Evolutionary conservation across 345 rosid genomes (phyloP).

Genomic region (Citrus glauca): DNA sequence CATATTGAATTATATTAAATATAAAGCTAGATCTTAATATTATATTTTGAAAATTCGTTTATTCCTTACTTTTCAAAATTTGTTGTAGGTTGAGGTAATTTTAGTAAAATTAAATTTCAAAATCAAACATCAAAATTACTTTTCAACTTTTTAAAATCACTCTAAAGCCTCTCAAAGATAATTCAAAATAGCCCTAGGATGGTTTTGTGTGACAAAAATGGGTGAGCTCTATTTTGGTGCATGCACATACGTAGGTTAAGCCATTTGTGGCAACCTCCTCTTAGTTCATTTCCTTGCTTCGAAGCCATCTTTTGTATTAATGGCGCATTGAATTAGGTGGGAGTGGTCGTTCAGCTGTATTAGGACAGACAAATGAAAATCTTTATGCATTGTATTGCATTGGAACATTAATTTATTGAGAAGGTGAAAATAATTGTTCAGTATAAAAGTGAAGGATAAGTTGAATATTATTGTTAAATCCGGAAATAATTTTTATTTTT

Average conservation of each 20-base stretch:
- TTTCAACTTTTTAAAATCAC: too few relatives aligned
- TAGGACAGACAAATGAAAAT: background rate
- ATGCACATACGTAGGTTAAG: background rate
- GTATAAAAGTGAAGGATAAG: too few relatives aligned
- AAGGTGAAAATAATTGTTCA: background rate
- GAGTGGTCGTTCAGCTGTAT: background rate
- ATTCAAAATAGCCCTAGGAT: background rate
- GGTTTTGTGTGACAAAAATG: background rate
- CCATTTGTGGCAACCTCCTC: background rate
- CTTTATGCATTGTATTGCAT: too few relatives aligned
- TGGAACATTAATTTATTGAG: background rate
- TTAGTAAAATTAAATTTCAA: too few relatives aligned
- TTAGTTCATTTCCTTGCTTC: background rate
- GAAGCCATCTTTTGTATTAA: background rate
- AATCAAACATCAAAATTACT: too few relatives aligned
- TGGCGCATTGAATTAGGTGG: background rate
- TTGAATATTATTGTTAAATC: too few relatives aligned
- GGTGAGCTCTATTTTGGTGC: too few relatives aligned
- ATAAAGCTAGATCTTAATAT: too few relatives aligned
- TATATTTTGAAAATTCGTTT: rapidly evolving
- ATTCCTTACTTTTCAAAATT: rapidly evolving
- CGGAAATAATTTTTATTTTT: too few relatives aligned
- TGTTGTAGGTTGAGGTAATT: rapidly evolving
- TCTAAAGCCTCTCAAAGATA: rapidly evolving
- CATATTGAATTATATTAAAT: too few relatives aligned